Evolutionary conservation across 306 rosid species (phyloP), one percentile per base, ranked within the genome.

Genomic region (Cucurbita moschata): DNA sequence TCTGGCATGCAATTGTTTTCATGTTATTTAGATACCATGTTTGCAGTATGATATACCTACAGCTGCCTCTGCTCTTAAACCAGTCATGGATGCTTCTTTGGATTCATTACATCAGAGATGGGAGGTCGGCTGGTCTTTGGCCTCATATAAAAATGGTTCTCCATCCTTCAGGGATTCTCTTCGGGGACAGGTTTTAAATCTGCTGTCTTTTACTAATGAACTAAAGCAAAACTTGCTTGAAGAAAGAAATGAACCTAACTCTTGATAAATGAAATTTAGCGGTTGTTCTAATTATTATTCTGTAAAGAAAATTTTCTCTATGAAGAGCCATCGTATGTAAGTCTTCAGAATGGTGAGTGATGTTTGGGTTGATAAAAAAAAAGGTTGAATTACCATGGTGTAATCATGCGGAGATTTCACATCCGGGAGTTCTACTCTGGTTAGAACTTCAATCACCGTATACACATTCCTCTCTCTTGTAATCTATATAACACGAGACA

Each of bases 41-140:
- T 56, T 76, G 71, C 90, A 90, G 96, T 80, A 84, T 81, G 96
- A 90, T 61, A 55, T 90, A 64, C 95, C 96, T 62, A 78, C 86
- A 38, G 87, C 98, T 59, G 83, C 94, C 18, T 64, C 72, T 57
- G 87, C 89, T 77, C 83, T 89, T 44, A 90, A 89, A 79, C 81
- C 90, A 70, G 88, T 94, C 83, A 80, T 86, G 69, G 90, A 85
- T 82, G 86, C 91, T 76, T 94, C 98, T 63, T 59, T 74, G 23
- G 88, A 88, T 76, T 76, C 89, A 76, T 67, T 82, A 13, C 85
- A 90, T 74, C 89, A 84, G 35, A 87, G 87, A 80, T 94, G 98
- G 97, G 98, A 90, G 83, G 84, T 86, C 62, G 97, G 98, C 75
- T 94, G 97, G 97, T 90, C 95, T 75, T 83, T 94, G 84, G 88